A percentile compares a stretch with the other conserved stretches of the same genome.
Evolutionary conservation across 2,329 filamentous ascomycete genomes (phyloP).

Genomic region (Xylariales sp.): DNA sequence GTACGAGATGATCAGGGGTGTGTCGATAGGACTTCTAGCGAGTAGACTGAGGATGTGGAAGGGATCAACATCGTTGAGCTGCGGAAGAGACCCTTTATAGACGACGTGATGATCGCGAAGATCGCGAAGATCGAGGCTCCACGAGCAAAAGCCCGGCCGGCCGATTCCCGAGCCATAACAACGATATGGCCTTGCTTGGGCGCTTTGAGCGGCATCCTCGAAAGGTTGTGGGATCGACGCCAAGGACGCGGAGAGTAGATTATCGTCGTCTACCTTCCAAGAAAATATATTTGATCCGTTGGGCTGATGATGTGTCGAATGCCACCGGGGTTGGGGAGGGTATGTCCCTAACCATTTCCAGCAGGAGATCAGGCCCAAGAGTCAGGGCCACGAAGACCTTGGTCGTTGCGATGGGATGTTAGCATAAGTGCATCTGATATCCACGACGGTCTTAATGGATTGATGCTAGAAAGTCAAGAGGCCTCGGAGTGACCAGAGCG

Average conservation of each 20-base stretch:
- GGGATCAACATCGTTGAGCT: conserved; percentile 21
- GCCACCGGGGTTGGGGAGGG: conserved; percentile 11
- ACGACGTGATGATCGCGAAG: conserved; percentile 20
- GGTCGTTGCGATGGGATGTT: background rate
- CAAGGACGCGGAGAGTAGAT: background rate
- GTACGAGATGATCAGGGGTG: conserved; percentile 19
- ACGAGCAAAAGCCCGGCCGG: background rate
- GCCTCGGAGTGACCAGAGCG: conserved; percentile 1
- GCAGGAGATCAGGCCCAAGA: conserved; percentile 23
- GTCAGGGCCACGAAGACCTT: background rate
- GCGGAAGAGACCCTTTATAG: conserved; percentile 34
- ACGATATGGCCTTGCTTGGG: background rate
- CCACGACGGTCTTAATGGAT: conserved; percentile 9
- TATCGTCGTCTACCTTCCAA: conserved; percentile 38
- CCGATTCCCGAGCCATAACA: background rate
- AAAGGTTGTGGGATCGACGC: background rate
- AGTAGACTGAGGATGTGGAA: conserved; percentile 23
- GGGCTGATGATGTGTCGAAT: conserved; percentile 7
- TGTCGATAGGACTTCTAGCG: conserved; percentile 16
- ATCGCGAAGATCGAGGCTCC: conserved; percentile 4
- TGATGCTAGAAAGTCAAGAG: background rate
- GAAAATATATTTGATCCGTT: conserved; percentile 29
- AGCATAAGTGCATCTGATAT: conserved; percentile 10
- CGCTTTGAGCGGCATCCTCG: background rate
- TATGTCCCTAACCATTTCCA: conserved; percentile 30